Percentiles rank a stretch among this genome's conserved stretches.
Evolutionary conservation across 257 asterid species (phyloP).

Genomic region (Apocynum venetum): DNA sequence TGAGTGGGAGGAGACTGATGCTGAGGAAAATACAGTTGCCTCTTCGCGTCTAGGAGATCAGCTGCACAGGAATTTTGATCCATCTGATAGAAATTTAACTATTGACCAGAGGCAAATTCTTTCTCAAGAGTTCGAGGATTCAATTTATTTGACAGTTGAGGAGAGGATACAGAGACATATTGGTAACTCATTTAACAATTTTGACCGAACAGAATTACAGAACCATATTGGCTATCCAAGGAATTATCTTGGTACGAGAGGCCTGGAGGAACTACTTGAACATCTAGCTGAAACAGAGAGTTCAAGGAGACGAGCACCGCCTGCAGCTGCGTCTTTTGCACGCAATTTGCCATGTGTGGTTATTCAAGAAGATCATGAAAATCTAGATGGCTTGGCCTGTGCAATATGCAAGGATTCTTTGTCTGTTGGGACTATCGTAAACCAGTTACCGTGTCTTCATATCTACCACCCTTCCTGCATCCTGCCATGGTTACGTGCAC

Average conservation of each 20-base stretch:
- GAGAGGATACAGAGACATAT: constrained; percentile 26
- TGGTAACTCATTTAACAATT: constrained; percentile 30
- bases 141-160: constrained; percentile 24
- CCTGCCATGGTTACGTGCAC: constrained; percentile 73
- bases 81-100: constrained; percentile 22
- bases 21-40: constrained; percentile 33
- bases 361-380: constrained; percentile 39
- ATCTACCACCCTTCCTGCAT: constrained; percentile 80
- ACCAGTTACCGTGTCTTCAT: constrained; percentile 79
- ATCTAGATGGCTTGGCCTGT: constrained; percentile 49
- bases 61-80: constrained; percentile 22
- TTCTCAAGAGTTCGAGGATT: constrained; percentile 37
- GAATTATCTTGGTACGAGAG: constrained; percentile 50
- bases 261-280: constrained; percentile 49
- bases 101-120: constrained; percentile 30
- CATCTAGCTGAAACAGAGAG: constrained; percentile 59
- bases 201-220: constrained; percentile 30
- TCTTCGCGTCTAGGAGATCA: constrained; percentile 30
- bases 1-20: constrained; percentile 65
- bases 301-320: constrained; percentile 70
- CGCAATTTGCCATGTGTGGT: constrained; percentile 43
- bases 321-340: constrained; percentile 63
- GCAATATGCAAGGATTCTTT: constrained; percentile 91
- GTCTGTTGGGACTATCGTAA: constrained; percentile 51
- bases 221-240: constrained; percentile 35